These are phyloP conservation scores for Pyricularia sp. DNA, from an alignment of 2,329 filamentous ascomycete genomes.

Conservation along the genomic window DNA sequence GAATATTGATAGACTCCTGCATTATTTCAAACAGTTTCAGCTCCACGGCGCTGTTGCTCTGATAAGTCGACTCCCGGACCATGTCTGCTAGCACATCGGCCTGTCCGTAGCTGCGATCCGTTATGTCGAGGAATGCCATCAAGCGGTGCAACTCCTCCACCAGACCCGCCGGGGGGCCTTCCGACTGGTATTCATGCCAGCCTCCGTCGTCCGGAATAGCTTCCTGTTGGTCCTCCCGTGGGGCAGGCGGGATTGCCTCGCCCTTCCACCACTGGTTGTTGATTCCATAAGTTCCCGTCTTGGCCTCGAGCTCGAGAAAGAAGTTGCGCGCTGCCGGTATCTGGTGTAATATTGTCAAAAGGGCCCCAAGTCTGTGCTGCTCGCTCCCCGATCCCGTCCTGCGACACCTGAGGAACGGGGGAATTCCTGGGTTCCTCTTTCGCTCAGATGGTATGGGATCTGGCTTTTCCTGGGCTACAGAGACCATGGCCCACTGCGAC, in stretches of 20 bases:
- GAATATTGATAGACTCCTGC: not conserved
- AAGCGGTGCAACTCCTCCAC: conserved; percentile 46
- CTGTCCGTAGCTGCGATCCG: conserved; percentile 46
- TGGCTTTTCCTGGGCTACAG: conserved; percentile 18
- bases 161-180: conserved; percentile 22
- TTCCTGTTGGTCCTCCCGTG: conserved; percentile 17
- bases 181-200: conserved; percentile 4
- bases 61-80: not conserved
- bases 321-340: conserved; percentile 46
- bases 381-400: conserved; percentile 12
- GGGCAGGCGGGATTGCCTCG: conserved; percentile 29
- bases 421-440: conserved; percentile 27
- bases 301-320: conserved; percentile 23
- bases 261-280: conserved; percentile 51
- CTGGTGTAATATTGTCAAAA: conserved; percentile 46
- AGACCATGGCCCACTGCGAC: conserved; percentile 47
- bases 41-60: not conserved
- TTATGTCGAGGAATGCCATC: conserved; percentile 49
- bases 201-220: conserved; percentile 11
- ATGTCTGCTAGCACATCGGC: conserved; percentile 31
- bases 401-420: conserved; percentile 37
- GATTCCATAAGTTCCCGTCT: conserved; percentile 36
- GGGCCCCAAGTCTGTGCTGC: conserved; percentile 33
- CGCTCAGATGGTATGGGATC: conserved; percentile 30
- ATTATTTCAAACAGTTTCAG: not conserved